These are phyloP conservation scores for Colletotrichum orbiculare DNA, from an alignment of 2,329 filamentous ascomycete species.

Conservation along the genomic window DNA sequence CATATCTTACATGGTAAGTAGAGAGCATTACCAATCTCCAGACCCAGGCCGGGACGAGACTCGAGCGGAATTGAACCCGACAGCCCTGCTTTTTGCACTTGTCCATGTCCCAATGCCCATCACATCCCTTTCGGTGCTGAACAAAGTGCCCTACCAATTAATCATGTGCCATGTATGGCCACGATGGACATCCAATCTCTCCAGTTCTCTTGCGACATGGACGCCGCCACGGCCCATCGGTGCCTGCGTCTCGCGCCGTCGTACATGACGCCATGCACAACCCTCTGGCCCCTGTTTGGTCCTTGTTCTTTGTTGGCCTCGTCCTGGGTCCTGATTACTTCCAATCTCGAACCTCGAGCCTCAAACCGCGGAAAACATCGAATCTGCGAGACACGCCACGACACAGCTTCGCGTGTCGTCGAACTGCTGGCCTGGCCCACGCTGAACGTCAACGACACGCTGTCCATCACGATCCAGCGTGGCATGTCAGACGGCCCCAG, in stretches of 20 bases:
- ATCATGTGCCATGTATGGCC: too few species aligned
- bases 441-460: too few species aligned
- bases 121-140: background rate
- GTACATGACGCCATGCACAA: constrained; percentile 35
- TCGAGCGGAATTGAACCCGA: too few species aligned
- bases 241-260: constrained; percentile 30
- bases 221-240: constrained; percentile 26
- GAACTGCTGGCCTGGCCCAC: too few species aligned
- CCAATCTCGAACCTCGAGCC: background rate
- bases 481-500: background rate
- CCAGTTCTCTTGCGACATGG: constrained; percentile 5
- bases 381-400: constrained; percentile 28
- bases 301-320: too few species aligned
- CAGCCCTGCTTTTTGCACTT: too few species aligned
- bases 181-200: background rate
- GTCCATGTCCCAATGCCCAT: background rate
- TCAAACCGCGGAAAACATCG: too few species aligned
- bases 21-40: too few species aligned
- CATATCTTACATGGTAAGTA: too few species aligned
- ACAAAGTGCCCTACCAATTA: too few species aligned
- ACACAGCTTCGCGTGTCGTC: constrained; percentile 5
- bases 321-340: background rate
- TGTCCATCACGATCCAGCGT: background rate
- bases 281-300: constrained; percentile 3
- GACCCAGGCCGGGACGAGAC: too few species aligned